A percentile compares a stretch with the other conserved stretches of the same genome.
These are phyloP conservation scores for Cryptococcus depauperatus DNA, from an alignment of 1,284 basidiomycete genomes.

Conservation along the genomic window DNA sequence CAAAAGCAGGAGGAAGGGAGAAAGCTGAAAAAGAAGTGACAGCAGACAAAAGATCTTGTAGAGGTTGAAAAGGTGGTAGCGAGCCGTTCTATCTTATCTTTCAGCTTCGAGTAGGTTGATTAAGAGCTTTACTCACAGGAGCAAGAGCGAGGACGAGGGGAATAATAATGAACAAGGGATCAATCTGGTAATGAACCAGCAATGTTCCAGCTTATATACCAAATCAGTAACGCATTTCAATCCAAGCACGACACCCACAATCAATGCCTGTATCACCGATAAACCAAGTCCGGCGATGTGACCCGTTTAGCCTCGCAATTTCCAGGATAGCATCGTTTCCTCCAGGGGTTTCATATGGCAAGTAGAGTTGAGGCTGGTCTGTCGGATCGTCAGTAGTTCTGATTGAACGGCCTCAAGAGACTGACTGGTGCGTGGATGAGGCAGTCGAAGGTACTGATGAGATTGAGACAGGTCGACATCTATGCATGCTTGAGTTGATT, in stretches of 20 bases:
- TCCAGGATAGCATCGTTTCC: slow-evolving; percentile 22
- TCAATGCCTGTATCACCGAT: slow-evolving; percentile 31
- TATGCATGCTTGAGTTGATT: slow-evolving; percentile 6
- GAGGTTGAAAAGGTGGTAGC: slow-evolving; percentile 29
- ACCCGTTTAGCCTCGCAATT: slow-evolving; percentile 28
- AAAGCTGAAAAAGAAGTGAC: slow-evolving; percentile 15
- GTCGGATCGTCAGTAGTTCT: neutral
- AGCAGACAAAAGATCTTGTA: slow-evolving; percentile 31
- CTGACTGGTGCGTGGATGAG: slow-evolving; percentile 40
- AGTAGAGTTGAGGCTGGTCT: slow-evolving; percentile 36
- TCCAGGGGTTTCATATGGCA: slow-evolving; percentile 15
- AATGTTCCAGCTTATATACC: slow-evolving; percentile 27
- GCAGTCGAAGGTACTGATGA: slow-evolving; percentile 34
- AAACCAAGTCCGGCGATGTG: slow-evolving; percentile 37
- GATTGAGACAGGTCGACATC: slow-evolving; percentile 24
- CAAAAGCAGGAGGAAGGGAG: slow-evolving; percentile 27
- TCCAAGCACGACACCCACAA: slow-evolving; percentile 15
- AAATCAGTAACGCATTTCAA: neutral
- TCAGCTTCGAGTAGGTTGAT: neutral
- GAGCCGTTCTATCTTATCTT: neutral
- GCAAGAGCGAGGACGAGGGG: slow-evolving; percentile 29
- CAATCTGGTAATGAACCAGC: slow-evolving; percentile 34
- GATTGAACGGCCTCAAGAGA: neutral
- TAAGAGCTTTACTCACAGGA: slow-evolving; percentile 16
- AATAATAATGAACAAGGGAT: slow-evolving; percentile 37